Evolutionary conservation across 1,139 yeast genomes (phyloP), one percentile per base, ranked within the genome.

Genomic region (Nematodospora anomalae): DNA sequence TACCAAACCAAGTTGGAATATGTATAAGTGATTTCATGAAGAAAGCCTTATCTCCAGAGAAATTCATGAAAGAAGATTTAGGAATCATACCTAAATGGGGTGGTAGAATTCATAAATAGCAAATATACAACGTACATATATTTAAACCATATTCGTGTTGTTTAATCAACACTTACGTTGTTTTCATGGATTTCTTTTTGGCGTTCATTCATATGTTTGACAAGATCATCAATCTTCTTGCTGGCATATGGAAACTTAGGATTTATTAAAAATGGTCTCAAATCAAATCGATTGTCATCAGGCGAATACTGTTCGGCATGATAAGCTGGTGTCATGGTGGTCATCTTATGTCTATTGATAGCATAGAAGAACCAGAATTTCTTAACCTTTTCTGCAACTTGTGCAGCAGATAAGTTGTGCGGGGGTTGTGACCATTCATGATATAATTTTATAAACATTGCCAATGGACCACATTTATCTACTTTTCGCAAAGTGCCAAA

Each of bases 301-400:
- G 98, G 97, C 1, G 97, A 88, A 57, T 94, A 92, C 54, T 87
- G 95, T 57, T 92, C 99, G 1, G 98, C 98, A 52, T 92, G 98
- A 55, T 92, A 94, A 16, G 95, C 79, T 10, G 99, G 99, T 0
- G 99, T 92, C 62, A 90, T 74, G 12, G 94, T 90, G 0, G 98
- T 92, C 82, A 88, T 94, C 63, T 92, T 92, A 62, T 92, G 99
- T 53, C 99, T 80, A 60, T 92, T 92, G 40, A 92, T 77, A 5
- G 97, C 96, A 60, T 92, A 92, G 56, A 77, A 92, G 69, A 86
- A 90, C 74, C 87, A 92, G 62, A 92, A 92, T 40, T 81, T 72
- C 59, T 92, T 92, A 6, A 92, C 98, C 58, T 94, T 94, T 35
- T 79, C 89, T 2, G 97, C 96, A 40, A 90, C 82, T 53, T 88